Base-by-base conservation (phyloP, 305 asterid genomes). In the Solanum hybrid region DNA sequence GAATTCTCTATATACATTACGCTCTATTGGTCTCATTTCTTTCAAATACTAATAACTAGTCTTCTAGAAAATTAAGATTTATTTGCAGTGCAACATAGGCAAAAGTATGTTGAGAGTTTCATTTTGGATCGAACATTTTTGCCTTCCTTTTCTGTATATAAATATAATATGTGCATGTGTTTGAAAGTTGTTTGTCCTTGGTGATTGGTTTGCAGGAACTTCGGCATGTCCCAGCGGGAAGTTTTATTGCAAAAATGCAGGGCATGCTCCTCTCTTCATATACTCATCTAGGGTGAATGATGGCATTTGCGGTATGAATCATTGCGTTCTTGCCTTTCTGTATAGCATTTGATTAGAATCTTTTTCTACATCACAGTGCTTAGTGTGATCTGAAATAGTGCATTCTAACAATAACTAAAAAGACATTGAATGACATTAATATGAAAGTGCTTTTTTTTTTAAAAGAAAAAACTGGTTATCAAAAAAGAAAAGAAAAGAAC, bases 251-350 rank as follows among this genome's bases (percentile, higher is more conserved):
- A 93, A 91, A 92, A 97, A 97, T 92, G 92, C 95, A 20, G 99
- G 99, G 14, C 99, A 97, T 92, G 73, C 91, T 91, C 97, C 99
- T 32, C 29, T 94, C 51, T 78, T 91, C 73, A 29, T 97, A 89
- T 96, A 91, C 92, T 97, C 99, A 77, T 97, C 99, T 72, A 92
- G 98, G 92, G 99, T 97, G 89, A 96, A 96, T 88, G 99, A 97
- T 89, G 99, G 98, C 34, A 96, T 97, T 69, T 97, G 99, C 40
- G 99, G 99, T 97, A 95, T 89, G 93, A 87, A 90, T 7, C 13
- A 81, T 34, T 69, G 29, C 20, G 9, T 24, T 75, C 35, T 31
- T 75, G 7, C 20, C 81, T 46, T 79, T 80, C 42, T n/a, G 37
- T 37, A 14, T n/a, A n/a, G 35, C 14, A 0, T 88, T 77, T 29